Evolutionary conservation across 768 basidiomycete genomes (phyloP).

Genomic region (Pisolithus orientalis): DNA sequence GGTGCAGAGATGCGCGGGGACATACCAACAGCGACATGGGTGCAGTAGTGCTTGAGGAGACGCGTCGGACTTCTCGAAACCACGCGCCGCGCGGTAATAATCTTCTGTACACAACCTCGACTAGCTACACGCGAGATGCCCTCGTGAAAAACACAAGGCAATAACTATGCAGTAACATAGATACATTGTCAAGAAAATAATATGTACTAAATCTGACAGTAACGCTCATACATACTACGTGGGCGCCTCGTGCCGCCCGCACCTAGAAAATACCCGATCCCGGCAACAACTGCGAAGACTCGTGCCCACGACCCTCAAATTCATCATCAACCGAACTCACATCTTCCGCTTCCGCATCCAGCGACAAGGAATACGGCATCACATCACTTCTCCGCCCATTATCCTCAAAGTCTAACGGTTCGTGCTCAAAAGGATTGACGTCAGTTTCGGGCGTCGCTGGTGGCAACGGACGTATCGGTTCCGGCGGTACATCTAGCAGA

Average conservation of each 20-base stretch:
- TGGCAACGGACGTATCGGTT: slow-evolving; percentile 11
- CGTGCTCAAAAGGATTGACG: slow-evolving; percentile 29
- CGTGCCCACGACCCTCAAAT: slow-evolving; percentile 18
- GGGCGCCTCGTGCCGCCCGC: not conserved
- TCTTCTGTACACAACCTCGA: too few species aligned
- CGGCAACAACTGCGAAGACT: slow-evolving; percentile 36
- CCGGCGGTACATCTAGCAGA: slow-evolving; percentile 7
- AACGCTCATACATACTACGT: not conserved
- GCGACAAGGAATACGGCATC: slow-evolving; percentile 24
- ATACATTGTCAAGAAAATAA: not conserved
- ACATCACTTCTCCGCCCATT: slow-evolving; percentile 8
- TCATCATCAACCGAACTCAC: slow-evolving; percentile 13
- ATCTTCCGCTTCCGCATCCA: slow-evolving; percentile 9
- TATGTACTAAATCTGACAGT: not conserved
- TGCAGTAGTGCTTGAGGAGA: not conserved
- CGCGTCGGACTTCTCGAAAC: too few species aligned
- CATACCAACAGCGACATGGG: slow-evolving; percentile 14
- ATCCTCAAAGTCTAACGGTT: slow-evolving; percentile 21
- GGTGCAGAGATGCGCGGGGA: slow-evolving; percentile 10
- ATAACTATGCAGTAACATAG: too few species aligned
- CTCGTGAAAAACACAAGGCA: too few species aligned
- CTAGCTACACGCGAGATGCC: too few species aligned
- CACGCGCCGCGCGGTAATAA: too few species aligned
- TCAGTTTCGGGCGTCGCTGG: slow-evolving; percentile 23
- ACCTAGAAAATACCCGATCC: slow-evolving; percentile 37